These are phyloP conservation scores for Fusarium albosuccineum DNA, from an alignment of 2,329 filamentous ascomycete species.

Conservation along the genomic window DNA sequence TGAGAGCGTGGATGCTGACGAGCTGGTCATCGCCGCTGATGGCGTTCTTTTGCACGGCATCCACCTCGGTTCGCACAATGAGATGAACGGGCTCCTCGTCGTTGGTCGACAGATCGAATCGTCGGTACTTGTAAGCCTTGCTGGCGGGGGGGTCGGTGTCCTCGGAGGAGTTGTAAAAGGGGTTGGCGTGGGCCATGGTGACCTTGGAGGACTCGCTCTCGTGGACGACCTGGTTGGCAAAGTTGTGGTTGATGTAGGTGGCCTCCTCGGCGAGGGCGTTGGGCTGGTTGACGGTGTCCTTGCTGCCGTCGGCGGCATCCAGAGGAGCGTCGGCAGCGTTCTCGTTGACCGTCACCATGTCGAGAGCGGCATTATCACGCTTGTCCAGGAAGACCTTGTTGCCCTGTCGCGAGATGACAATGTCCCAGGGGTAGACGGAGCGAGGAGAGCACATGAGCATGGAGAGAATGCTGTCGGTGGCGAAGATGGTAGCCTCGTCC, in stretches of 20 bases:
- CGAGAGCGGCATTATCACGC: constrained; percentile 92
- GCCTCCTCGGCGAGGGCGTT: constrained; percentile 93
- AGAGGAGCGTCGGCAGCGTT: constrained; percentile 96
- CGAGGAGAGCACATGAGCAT: constrained; percentile 99
- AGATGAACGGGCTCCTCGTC: constrained; percentile 95
- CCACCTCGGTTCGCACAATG: constrained; percentile 93
- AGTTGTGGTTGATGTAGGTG: constrained; percentile 99
- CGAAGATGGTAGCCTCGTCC: constrained; percentile 96
- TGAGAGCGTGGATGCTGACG: constrained; percentile 93
- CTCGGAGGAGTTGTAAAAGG: constrained; percentile 95
- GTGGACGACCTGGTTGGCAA: constrained; percentile 92
- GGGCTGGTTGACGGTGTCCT: constrained; percentile 96
- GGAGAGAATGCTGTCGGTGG: constrained; percentile 95
- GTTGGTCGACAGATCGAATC: constrained; percentile 94
- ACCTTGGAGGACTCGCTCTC: constrained; percentile 85
- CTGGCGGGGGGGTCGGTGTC: constrained; percentile 94
- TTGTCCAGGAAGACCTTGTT: constrained; percentile 99
- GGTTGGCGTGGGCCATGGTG: constrained; percentile 89
- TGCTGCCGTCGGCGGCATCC: constrained; percentile 90
- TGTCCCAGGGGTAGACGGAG: constrained; percentile 98
- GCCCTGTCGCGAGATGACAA: constrained; percentile 91
- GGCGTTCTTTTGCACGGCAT: constrained; percentile 95
- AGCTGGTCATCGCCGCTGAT: constrained; percentile 92
- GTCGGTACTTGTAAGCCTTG: constrained; percentile 98
- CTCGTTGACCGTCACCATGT: constrained; percentile 99